Conservation (phyloP, 179 eudicot species). For the Vitellaria paradoxa region DNA sequence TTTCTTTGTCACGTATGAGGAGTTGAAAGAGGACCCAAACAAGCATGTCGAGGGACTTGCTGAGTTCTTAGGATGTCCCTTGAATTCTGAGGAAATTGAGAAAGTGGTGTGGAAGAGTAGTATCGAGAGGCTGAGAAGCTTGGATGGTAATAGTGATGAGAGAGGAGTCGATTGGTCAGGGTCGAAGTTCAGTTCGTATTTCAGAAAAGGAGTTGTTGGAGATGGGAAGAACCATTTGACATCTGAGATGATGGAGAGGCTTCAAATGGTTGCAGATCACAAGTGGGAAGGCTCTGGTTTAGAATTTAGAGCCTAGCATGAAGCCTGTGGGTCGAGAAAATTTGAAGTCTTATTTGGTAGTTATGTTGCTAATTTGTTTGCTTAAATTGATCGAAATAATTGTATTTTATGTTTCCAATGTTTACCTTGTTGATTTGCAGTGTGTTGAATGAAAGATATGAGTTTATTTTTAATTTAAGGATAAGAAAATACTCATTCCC, state of each 20-base stretch:
- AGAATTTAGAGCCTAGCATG: neutral
- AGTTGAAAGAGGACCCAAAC: constrained; percentile 15
- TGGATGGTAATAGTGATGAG: constrained; percentile 11
- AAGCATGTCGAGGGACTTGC: constrained; percentile 14
- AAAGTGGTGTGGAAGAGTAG: constrained; percentile 15
- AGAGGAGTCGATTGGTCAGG: neutral
- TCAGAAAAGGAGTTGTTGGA: constrained; percentile 9
- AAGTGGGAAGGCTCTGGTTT: constrained; percentile 13
- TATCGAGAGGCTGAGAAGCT: constrained; percentile 13
- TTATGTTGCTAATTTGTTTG: neutral
- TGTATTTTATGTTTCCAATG: neutral
- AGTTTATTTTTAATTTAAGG: no score
- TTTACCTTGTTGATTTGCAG: neutral
- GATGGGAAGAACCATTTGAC: constrained; percentile 13
- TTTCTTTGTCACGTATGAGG: constrained; percentile 7
- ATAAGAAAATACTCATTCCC: no score
- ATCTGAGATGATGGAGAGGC: constrained; percentile 9
- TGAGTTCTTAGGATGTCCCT: constrained; percentile 11
- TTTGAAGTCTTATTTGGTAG: neutral
- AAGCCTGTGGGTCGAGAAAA: neutral
- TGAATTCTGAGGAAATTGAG: constrained; percentile 8
- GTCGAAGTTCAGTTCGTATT: constrained; percentile 2
- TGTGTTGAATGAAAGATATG: neutral
- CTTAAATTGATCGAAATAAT: neutral
- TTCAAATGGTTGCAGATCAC: neutral